Conservation (phyloP, 352 stramenopile genomes). For the Blastocystis sp. region DNA sequence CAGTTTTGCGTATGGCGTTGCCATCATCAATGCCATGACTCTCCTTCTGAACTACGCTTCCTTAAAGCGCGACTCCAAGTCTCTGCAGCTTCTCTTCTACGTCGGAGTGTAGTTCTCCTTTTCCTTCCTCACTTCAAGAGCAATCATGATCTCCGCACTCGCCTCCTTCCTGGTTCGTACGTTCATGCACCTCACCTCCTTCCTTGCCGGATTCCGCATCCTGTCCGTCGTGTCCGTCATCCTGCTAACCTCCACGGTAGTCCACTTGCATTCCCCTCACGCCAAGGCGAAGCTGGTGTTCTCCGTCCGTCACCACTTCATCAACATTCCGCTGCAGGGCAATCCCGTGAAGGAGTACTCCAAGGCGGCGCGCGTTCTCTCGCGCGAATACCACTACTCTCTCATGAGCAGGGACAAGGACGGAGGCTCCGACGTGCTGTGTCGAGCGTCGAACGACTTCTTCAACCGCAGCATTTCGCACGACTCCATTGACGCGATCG, state of each 20-base stretch:
- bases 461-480: constrained; percentile 41
- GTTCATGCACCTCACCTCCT: constrained; percentile 8
- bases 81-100: background rate
- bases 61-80: background rate
- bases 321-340: constrained; percentile 60
- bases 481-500: constrained; percentile 27
- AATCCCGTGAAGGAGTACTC: constrained; percentile 69
- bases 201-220: constrained; percentile 23
- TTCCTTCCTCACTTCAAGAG: background rate
- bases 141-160: background rate
- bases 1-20: constrained; percentile 36
- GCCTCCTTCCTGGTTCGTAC: constrained; percentile 20
- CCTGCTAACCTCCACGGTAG: background rate
- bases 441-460: constrained; percentile 17
- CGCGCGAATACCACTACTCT: constrained; percentile 55
- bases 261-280: background rate
- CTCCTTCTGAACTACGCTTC: constrained; percentile 50
- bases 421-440: constrained; percentile 5
- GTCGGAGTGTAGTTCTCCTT: background rate
- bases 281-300: background rate
- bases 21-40: background rate
- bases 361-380: constrained; percentile 29
- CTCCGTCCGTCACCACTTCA: constrained; percentile 61
- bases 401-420: background rate
- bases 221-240: constrained; percentile 9